phyloP scores from a whole-genome alignment of 345 rosid genomes.

The Populus pruinosa region DNA sequence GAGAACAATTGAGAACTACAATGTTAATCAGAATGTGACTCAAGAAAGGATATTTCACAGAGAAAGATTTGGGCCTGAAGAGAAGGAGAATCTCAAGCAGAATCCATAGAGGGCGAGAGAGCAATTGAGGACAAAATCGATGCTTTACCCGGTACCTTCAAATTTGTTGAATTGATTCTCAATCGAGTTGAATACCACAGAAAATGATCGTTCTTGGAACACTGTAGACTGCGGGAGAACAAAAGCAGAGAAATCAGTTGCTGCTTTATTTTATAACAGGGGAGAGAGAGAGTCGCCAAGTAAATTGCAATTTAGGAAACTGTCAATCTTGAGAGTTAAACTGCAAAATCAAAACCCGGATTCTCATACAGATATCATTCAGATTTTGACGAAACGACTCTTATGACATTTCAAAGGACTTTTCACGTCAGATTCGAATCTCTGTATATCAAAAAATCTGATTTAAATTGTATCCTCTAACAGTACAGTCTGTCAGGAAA shows the following conservation, averaged over 20 bases:
- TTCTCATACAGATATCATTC: slow-evolving; percentile 9
- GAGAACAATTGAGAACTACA: neutral
- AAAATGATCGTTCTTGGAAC: neutral
- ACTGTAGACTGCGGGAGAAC: neutral
- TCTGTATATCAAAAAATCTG: slow-evolving; percentile 13
- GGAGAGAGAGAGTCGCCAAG: neutral
- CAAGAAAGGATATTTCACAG: neutral
- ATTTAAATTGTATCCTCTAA: slow-evolving; percentile 10
- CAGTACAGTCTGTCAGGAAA: neutral
- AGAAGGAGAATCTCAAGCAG: neutral
- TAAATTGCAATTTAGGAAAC: neutral
- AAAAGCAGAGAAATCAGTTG: neutral
- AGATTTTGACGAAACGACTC: slow-evolving; percentile 4
- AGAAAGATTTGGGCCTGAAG: neutral
- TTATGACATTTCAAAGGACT: slow-evolving; percentile 22
- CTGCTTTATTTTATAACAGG: neutral
- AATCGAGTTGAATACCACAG: neutral
- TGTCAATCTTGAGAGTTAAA: neutral
- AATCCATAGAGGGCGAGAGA: neutral
- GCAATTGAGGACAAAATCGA: neutral
- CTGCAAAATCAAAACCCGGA: slow-evolving; percentile 5
- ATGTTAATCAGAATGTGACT: neutral
- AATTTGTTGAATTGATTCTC: neutral
- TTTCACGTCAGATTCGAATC: slow-evolving; percentile 22
- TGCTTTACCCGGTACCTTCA: slow-evolving; percentile 2